Evolutionary conservation across 441 rosid genomes (phyloP).

Genomic region (Corymbia calophylla): DNA sequence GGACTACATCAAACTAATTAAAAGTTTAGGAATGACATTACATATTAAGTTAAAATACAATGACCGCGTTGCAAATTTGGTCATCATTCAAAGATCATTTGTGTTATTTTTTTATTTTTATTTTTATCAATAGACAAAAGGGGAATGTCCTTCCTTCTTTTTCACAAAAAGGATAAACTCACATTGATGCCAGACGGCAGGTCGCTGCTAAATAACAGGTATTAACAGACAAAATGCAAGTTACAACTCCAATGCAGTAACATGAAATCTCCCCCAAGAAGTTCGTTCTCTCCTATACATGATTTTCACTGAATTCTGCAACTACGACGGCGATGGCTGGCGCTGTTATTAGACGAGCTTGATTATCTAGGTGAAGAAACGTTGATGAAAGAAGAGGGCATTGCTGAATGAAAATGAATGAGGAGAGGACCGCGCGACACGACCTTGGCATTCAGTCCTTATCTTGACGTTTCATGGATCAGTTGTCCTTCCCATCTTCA

Average conservation of each 20-base stretch:
- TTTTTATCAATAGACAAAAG: neutral
- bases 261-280: neutral
- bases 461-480: neutral
- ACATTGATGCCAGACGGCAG: neutral
- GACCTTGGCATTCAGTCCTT: neutral
- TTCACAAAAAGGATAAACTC: neutral
- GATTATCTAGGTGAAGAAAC: neutral
- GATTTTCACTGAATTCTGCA: neutral
- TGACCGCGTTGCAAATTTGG: accelerated
- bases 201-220: neutral
- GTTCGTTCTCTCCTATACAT: neutral
- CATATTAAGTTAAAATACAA: too few relatives aligned
- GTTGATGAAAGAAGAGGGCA: neutral
- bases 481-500: neutral
- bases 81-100: too few relatives aligned
- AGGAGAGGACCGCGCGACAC: neutral
- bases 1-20: accelerated
- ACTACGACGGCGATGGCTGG: neutral
- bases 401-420: neutral
- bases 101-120: neutral
- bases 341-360: neutral
- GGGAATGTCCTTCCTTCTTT: neutral
- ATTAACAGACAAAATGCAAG: neutral
- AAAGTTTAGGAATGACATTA: accelerated
- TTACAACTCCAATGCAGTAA: neutral